Base-by-base conservation (phyloP, 2,329 filamentous ascomycete genomes). In the Exserohilum rostratum region DNA sequence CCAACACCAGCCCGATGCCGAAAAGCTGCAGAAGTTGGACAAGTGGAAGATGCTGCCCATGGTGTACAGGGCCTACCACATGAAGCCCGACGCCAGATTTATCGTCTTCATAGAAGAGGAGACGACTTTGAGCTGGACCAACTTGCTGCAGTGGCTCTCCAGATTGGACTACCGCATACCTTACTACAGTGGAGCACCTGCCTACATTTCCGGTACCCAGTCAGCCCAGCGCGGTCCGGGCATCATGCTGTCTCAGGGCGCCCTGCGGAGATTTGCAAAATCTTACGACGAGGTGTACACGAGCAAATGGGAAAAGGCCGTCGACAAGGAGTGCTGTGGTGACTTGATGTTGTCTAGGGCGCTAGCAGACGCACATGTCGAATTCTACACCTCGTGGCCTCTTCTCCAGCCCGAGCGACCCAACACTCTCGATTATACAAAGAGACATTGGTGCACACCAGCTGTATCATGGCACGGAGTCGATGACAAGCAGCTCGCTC, bases 11-110 rank as follows among this genome's bases (percentile, higher is more conserved):
- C 59, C 67, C 2, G 75, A 75, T 22, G 65, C 69, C 10, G 75
- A 72, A 12, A 82, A 65, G 80, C 80, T 56, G 70, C 79, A 9
- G 77, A 78, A 50, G 77, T 78, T 85, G 33, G 83, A 85, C 59
- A 85, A 85, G 60, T 85, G 82, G 82, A 85, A 85, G 65, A 82
- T 83, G 58, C 69, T 85, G 17, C 82, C 82, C 6, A 80, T 84
- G 75, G 78, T 82, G 2, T 80, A 83, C 61, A 78, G 80, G 61
- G 77, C 82, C 0, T 74, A 79, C 37, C 66, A 67, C 18, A 58
- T 76, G 56, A 65, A 62, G 2, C 71, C 72, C 7, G 37, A 58
- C 10, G 59, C 60, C 18, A 61, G 53, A 6, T 75, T 72, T 52
- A 70, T 69, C 53, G 48, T 73, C 38, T 74, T 76, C 63, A 69